A percentile compares a stretch with the other conserved stretches of the same genome.
phyloP scores from a whole-genome alignment of 176 grass and related monocot species.

The Hsuehochloa calcarea region DNA sequence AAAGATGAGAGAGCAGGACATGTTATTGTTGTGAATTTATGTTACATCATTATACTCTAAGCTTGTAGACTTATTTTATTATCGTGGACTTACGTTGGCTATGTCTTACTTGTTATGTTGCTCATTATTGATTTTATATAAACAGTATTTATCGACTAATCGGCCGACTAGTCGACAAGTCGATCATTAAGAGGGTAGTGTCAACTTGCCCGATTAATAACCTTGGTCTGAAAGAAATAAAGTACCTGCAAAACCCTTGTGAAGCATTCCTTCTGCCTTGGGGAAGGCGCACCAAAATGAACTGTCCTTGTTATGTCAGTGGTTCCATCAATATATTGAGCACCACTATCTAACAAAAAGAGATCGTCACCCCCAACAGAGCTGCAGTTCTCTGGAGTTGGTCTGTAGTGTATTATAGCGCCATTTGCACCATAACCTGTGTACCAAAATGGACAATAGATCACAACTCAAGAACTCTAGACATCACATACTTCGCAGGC shows the following conservation, averaged over 20 bases:
- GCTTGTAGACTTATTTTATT: too few relatives aligned
- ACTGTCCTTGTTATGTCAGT: slow-evolving; percentile 97
- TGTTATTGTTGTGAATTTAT: too few relatives aligned
- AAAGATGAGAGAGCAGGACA: too few relatives aligned
- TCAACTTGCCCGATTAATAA: too few relatives aligned
- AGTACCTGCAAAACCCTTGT: slow-evolving; percentile 92
- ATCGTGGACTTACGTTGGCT: too few relatives aligned
- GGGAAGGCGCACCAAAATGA: slow-evolving; percentile 88
- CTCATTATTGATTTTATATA: too few relatives aligned
- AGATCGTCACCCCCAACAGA: slow-evolving; percentile 69
- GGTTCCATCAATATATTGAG: slow-evolving; percentile 91
- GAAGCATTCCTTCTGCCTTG: slow-evolving; percentile 85
- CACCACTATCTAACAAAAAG: slow-evolving; percentile 98
- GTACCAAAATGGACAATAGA: background rate
- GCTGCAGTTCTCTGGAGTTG: slow-evolving; percentile 68
- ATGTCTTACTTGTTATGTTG: too few relatives aligned
- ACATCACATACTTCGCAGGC: too few relatives aligned
- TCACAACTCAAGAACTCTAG: slow-evolving; percentile 18
- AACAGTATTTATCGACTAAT: too few relatives aligned
- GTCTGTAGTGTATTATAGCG: slow-evolving; percentile 92
- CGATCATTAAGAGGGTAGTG: too few relatives aligned
- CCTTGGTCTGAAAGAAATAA: background rate
- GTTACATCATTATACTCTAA: too few relatives aligned
- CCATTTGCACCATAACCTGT: slow-evolving; percentile 98
- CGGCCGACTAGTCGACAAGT: too few relatives aligned